Base-by-base conservation (phyloP, 768 basidiomycete species). In the Boletus pseudopeckii region DNA sequence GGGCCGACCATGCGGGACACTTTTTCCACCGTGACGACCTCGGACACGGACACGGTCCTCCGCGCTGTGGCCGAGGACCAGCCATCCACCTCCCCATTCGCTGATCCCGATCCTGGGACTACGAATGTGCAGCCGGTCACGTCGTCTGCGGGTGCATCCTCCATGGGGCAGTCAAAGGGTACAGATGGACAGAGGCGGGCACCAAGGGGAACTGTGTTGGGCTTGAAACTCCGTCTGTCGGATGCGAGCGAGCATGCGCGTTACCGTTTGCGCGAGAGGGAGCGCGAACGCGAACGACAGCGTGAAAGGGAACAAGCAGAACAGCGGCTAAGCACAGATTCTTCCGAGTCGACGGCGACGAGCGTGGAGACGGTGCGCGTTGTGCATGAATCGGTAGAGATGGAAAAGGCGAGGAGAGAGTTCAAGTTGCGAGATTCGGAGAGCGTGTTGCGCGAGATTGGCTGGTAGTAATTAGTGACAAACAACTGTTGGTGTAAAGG, bases 171-270 rank as follows among this genome's bases (percentile, higher is more conserved):
- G 46, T 24, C 51, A 13, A 34, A 15, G 15, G 10, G 24, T 24
- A 18, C 22, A 33, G 40, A 34, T 1, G 39, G 39, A 22, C 37
- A 30, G 20, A 4, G 2, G 15, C 24, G n/a, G 18, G 24, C 34
- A 4, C 38, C 42, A 0, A 7, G 18, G 14, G 63, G 64, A 1
- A 65, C 60, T 0, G 0, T 24, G 37, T 30, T 63, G 30, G 64
- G 58, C 7, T 24, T 65, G 34, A 64, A 53, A 24, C 2, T 65
- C 22, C 64, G 64, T 33, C 37, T 64, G 33, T 65, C 64, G 42
- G 62, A 65, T 32, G 64, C 64, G 24, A 64, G 62, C 48, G 62
- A 66, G 41, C 62, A 61, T 28, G 62, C 55, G 7, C 53, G 28
- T 1, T 66, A 61, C 40, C 56, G 64, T 3, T 18, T 42, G 18